These are phyloP conservation scores for Bremia lactucae DNA, from an alignment of 352 stramenopile species.

Conservation along the genomic window DNA sequence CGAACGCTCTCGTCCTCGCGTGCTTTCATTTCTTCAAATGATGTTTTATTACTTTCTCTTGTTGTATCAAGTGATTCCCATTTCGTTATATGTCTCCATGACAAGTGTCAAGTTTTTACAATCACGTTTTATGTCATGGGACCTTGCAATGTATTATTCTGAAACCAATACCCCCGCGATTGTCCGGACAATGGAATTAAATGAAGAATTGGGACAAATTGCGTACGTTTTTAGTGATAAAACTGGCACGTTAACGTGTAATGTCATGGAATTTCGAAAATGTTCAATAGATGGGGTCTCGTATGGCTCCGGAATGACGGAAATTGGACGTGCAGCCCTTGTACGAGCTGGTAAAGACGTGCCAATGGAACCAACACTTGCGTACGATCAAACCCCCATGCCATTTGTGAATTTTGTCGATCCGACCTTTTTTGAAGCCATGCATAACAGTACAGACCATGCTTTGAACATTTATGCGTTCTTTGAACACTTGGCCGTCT, in stretches of 20 bases:
- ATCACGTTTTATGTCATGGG: constrained; percentile 78
- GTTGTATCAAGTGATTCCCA: constrained; percentile 87
- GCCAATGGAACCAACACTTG: constrained; percentile 47
- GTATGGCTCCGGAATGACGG: constrained; percentile 83
- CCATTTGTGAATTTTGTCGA: constrained; percentile 78
- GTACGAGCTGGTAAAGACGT: constrained; percentile 51
- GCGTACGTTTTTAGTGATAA: constrained; percentile 88
- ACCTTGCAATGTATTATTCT: constrained; percentile 85
- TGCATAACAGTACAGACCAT: constrained; percentile 37
- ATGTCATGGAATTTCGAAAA: constrained; percentile 92
- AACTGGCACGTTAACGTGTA: constrained; percentile 88
- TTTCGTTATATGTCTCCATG: constrained; percentile 91
- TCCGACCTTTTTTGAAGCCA: constrained; percentile 44
- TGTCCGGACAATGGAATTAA: constrained; percentile 81
- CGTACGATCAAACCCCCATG: constrained; percentile 37
- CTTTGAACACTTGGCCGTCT: constrained; percentile 79
- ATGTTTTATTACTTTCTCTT: constrained; percentile 90
- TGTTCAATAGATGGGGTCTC: constrained; percentile 86
- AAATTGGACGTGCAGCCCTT: constrained; percentile 62
- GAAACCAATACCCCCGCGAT: constrained; percentile 86
- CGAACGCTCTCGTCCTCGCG: constrained; percentile 28
- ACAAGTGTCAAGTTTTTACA: constrained; percentile 85
- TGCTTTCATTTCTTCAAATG: constrained; percentile 73
- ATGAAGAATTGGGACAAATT: constrained; percentile 88
- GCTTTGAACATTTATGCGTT: constrained; percentile 58